These are phyloP conservation scores for Forsythia suspensa DNA, from an alignment of 257 asterid genomes.

Conservation along the genomic window DNA sequence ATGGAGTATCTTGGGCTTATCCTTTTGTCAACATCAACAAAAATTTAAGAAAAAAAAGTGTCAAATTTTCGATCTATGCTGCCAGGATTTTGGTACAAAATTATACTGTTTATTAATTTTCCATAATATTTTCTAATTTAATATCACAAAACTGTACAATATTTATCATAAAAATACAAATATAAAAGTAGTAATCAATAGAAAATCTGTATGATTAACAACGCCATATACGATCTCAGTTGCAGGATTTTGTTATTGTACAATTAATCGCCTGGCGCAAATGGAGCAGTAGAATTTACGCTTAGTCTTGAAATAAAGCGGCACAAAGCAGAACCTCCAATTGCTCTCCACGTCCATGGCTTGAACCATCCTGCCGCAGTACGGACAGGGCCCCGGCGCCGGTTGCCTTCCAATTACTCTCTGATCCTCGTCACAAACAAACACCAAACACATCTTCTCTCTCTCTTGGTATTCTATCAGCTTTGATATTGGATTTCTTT, in stretches of 20 bases:
- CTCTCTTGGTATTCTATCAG: not conserved
- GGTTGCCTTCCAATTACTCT: conserved; percentile 66
- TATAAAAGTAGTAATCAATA: not conserved
- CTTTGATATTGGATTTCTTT: not conserved
- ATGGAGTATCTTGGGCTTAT: too few species aligned
- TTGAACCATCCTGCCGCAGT: conserved; percentile 87
- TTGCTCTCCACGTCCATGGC: conserved; percentile 82
- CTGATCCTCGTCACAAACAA: conserved; percentile 88
- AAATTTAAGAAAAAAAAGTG: too few species aligned
- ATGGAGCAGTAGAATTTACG: conserved; percentile 66
- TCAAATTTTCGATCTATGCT: not conserved
- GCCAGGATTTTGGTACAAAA: too few species aligned
- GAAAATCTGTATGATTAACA: not conserved
- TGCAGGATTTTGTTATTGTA: conserved; percentile 23
- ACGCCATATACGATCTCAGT: not conserved
- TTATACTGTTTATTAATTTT: too few species aligned
- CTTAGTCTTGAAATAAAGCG: conserved; percentile 68
- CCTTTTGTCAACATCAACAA: too few species aligned
- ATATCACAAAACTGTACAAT: not conserved
- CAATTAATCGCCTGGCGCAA: conserved; percentile 64
- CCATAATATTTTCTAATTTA: too few species aligned
- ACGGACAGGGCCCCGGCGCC: conserved; percentile 86
- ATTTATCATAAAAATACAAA: too few species aligned
- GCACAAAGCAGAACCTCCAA: conserved; percentile 84
- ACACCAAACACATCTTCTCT: conserved; percentile 66